A percentile compares a stretch with the other conserved stretches of the same genome.
These are phyloP conservation scores for Chlamydomonas asymmetrica DNA, from an alignment of 139 green algal genomes.

Conservation along the genomic window DNA sequence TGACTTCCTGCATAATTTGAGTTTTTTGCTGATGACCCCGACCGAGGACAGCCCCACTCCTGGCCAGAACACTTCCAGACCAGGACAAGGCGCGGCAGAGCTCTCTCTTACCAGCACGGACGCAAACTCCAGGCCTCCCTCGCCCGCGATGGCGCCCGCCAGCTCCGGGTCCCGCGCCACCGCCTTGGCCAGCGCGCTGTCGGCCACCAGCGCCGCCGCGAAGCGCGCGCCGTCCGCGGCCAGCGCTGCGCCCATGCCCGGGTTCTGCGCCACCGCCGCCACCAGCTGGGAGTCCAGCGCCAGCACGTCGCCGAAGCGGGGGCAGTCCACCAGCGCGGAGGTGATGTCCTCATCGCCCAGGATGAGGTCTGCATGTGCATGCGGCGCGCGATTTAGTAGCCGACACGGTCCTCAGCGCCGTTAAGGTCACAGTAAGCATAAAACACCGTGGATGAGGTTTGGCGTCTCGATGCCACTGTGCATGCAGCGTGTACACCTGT, in stretches of 20 bases:
- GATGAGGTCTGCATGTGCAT: background rate
- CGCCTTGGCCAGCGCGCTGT: slow-evolving; percentile 1
- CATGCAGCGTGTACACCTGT: too few species aligned
- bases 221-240: background rate
- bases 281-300: slow-evolving; percentile 11
- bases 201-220: background rate
- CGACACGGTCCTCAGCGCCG: background rate
- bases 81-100: too few species aligned
- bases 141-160: slow-evolving; percentile 4
- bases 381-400: background rate
- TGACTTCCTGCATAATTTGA: too few species aligned
- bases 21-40: too few species aligned
- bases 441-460: background rate
- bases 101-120: too few species aligned
- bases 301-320: slow-evolving; percentile 2
- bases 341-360: background rate
- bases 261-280: background rate
- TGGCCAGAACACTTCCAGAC: too few species aligned
- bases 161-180: background rate
- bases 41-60: too few species aligned
- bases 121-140: too few species aligned
- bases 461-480: background rate
- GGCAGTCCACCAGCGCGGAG: background rate
- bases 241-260: background rate
- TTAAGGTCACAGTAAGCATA: background rate